Conservation (phyloP, 768 basidiomycete genomes). For the Rubroboletus pulcherrimus region DNA sequence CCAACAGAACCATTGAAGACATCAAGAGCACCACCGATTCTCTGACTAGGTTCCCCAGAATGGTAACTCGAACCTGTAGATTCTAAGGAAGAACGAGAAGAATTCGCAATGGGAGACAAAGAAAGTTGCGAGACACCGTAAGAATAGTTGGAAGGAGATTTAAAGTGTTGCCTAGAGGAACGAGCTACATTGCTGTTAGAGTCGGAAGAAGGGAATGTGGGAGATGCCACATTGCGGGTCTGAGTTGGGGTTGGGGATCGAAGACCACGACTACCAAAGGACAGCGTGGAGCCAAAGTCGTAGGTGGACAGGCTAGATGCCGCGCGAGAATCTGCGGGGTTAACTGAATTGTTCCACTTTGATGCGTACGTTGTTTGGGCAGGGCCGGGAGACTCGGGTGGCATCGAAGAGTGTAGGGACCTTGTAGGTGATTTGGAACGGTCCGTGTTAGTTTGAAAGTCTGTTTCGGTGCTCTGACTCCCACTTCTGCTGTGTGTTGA, state of each 20-base stretch:
- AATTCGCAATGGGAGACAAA: slow-evolving; percentile 69
- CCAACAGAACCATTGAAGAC: slow-evolving; percentile 51
- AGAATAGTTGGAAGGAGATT: slow-evolving; percentile 49
- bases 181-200: slow-evolving; percentile 42
- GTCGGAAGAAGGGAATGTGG: slow-evolving; percentile 33
- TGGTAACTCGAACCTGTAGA: slow-evolving; percentile 85
- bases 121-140: slow-evolving; percentile 53
- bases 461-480: slow-evolving; percentile 48
- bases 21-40: slow-evolving; percentile 48
- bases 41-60: slow-evolving; percentile 63
- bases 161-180: slow-evolving; percentile 50
- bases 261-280: slow-evolving; percentile 37
- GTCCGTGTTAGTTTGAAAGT: slow-evolving; percentile 24
- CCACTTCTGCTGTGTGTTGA: slow-evolving; percentile 50
- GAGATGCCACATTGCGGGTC: slow-evolving; percentile 51
- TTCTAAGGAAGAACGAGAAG: slow-evolving; percentile 75
- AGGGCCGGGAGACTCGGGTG: slow-evolving; percentile 57
- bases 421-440: slow-evolving; percentile 44
- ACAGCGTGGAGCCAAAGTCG: slow-evolving; percentile 47
- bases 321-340: slow-evolving; percentile 38
- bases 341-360: slow-evolving; percentile 30
- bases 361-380: slow-evolving; percentile 27
- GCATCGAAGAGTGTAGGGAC: slow-evolving; percentile 50
- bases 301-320: slow-evolving; percentile 47
- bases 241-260: slow-evolving; percentile 72